phyloP scores from a whole-genome alignment of 2,329 filamentous ascomycete species.

The Ilyonectria destructans region DNA sequence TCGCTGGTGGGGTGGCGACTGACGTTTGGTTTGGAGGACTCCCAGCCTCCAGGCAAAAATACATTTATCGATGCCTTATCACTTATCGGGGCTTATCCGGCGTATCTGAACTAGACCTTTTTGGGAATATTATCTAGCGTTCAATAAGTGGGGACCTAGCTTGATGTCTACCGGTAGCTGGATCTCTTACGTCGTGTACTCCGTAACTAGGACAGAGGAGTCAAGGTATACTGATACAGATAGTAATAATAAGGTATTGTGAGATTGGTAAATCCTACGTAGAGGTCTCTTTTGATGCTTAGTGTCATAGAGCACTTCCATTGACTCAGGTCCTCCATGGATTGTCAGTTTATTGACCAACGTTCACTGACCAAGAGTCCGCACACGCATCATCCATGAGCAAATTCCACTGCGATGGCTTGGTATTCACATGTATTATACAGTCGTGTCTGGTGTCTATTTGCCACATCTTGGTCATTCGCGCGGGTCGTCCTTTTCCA shows the following conservation, averaged over 20 bases:
- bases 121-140: neutral
- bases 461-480: slow-evolving; percentile 23
- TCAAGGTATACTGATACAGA: too few relatives aligned
- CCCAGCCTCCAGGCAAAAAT: slow-evolving; percentile 38
- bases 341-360: neutral
- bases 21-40: slow-evolving; percentile 11
- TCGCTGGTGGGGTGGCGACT: slow-evolving; percentile 42
- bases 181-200: too few relatives aligned
- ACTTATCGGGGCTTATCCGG: slow-evolving; percentile 37
- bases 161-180: too few relatives aligned
- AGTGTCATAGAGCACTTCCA: neutral
- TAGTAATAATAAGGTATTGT: too few relatives aligned
- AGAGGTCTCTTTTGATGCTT: neutral
- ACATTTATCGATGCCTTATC: slow-evolving; percentile 19
- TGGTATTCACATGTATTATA: slow-evolving; percentile 44
- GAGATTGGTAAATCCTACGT: neutral
- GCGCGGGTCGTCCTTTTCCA: slow-evolving; percentile 4
- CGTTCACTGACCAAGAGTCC: neutral
- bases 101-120: too few relatives aligned
- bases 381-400: neutral
- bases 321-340: too few relatives aligned
- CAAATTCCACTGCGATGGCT: neutral
- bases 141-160: neutral
- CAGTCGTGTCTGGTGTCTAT: slow-evolving; percentile 40
- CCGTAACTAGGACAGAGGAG: too few relatives aligned